Conservation (phyloP, 139 green algal species). For the Coelastrella sp. region DNA sequence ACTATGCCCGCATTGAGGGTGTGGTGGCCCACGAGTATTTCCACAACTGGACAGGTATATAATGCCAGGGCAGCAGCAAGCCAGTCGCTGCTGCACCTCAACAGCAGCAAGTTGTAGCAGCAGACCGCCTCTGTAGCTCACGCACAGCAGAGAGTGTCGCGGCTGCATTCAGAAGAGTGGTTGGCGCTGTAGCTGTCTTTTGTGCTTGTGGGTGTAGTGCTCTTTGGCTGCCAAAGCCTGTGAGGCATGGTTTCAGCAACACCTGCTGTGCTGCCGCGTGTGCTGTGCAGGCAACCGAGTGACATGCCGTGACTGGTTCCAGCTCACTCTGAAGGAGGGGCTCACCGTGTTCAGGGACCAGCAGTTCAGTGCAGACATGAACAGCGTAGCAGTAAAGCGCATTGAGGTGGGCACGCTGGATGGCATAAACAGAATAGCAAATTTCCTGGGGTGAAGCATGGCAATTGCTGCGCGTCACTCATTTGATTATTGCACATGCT, state of each 20-base stretch:
- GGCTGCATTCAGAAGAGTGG: not conserved
- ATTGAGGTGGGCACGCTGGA: conserved; percentile 70
- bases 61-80: not conserved
- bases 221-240: not conserved
- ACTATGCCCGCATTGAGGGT: conserved; percentile 95
- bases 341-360: conserved; percentile 97
- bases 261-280: not conserved
- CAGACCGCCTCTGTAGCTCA: not conserved
- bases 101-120: not conserved
- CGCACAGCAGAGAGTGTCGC: not conserved
- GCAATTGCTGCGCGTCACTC: too few species aligned
- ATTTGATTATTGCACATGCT: too few species aligned
- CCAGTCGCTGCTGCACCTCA: not conserved
- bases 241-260: not conserved
- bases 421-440: not conserved
- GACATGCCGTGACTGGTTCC: conserved; percentile 98
- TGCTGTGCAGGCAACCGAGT: conserved; percentile 88
- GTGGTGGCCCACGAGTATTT: conserved; percentile 96
- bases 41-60: conserved; percentile 93
- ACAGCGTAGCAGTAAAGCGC: conserved; percentile 91
- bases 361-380: conserved; percentile 97
- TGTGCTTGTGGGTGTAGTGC: not conserved
- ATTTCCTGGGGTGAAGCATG: too few species aligned
- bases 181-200: not conserved
- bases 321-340: conserved; percentile 98